These are phyloP conservation scores for Capronia americana DNA, from an alignment of 2,329 filamentous ascomycete genomes.

Conservation along the genomic window DNA sequence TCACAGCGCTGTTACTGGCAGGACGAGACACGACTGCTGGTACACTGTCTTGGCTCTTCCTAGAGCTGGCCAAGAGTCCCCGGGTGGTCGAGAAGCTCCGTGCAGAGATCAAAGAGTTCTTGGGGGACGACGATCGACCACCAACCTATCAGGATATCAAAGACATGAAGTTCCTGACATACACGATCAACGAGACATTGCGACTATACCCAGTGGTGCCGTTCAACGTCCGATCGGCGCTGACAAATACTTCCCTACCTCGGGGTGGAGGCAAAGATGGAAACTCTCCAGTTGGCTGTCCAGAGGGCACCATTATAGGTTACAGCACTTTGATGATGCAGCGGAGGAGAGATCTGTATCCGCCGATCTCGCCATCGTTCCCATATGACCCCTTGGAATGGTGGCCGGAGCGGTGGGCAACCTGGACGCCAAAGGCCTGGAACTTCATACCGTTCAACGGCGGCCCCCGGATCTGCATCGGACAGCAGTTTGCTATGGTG, in stretches of 20 bases:
- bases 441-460: constrained; percentile 63
- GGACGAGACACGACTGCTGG: constrained; percentile 83
- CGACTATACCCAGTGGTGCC: constrained; percentile 80
- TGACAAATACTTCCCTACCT: constrained; percentile 76
- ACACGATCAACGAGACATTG: constrained; percentile 77
- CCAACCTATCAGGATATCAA: constrained; percentile 80
- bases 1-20: constrained; percentile 81
- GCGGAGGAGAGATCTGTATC: constrained; percentile 57
- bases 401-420: constrained; percentile 59
- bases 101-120: constrained; percentile 69
- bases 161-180: constrained; percentile 79
- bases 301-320: constrained; percentile 55
- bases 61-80: constrained; percentile 78
- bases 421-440: constrained; percentile 61
- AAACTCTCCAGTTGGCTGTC: constrained; percentile 52
- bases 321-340: constrained; percentile 63
- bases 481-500: constrained; percentile 65
- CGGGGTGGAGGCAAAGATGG: constrained; percentile 63
- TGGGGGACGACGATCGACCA: constrained; percentile 64
- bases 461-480: constrained; percentile 62
- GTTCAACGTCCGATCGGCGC: constrained; percentile 75
- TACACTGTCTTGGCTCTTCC: constrained; percentile 80
- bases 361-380: constrained; percentile 45
- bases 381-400: constrained; percentile 53
- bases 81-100: constrained; percentile 71